Evolutionary conservation across 495 filamentous ascomycete genomes (phyloP).

Genomic region (Penicillium crystallinum): DNA sequence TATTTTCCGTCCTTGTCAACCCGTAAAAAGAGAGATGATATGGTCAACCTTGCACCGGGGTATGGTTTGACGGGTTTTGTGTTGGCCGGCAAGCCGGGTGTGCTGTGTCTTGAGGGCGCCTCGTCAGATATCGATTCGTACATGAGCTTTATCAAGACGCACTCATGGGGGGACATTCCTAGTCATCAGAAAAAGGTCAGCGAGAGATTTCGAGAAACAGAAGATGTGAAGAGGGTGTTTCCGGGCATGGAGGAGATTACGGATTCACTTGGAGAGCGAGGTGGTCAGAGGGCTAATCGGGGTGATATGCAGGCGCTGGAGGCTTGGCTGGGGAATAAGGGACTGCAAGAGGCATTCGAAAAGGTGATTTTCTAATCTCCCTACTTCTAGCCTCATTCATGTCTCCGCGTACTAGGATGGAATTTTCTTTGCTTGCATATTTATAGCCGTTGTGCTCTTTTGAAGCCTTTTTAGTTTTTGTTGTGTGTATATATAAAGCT

Average conservation of each 20-base stretch:
- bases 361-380: constrained; percentile 33
- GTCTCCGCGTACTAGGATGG: too few relatives aligned
- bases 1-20: constrained; percentile 41
- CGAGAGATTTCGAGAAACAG: constrained; percentile 35
- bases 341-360: constrained; percentile 34
- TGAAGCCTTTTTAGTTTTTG: too few relatives aligned
- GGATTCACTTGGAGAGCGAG: constrained; percentile 32
- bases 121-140: constrained; percentile 34
- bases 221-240: constrained; percentile 28
- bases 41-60: constrained; percentile 33
- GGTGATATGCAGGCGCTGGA: constrained; percentile 46
- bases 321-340: constrained; percentile 28
- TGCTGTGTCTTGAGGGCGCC: constrained; percentile 35
- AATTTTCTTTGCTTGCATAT: too few relatives aligned
- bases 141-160: constrained; percentile 41
- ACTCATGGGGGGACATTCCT: constrained; percentile 43
- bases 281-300: constrained; percentile 37
- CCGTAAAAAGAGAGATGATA: constrained; percentile 32
- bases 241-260: constrained; percentile 38
- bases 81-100: constrained; percentile 37
- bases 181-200: constrained; percentile 42
- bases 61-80: constrained; percentile 38
- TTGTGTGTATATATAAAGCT: too few relatives aligned
- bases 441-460: too few relatives aligned
- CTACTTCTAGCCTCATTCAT: background rate